Percentiles rank a stretch among this genome's conserved stretches.
Conservation (phyloP, 306 rosid species). For the Erythrophleum fordii region DNA sequence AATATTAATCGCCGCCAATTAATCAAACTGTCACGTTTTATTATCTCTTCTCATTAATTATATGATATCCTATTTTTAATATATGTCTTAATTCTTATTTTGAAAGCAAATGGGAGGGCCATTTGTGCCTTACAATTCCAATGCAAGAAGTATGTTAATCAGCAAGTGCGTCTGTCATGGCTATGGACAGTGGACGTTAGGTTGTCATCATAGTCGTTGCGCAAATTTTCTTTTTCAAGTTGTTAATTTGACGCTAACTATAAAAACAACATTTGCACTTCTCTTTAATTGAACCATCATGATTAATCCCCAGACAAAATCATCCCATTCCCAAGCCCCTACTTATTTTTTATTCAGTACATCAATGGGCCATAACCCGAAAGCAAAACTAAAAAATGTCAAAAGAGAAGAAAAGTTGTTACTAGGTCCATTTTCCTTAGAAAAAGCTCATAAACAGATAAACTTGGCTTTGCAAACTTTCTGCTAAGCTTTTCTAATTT, state of each 20-base stretch:
- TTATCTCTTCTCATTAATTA: not conserved
- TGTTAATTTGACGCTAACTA: not conserved
- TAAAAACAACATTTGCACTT: not conserved
- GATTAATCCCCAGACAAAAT: conserved; percentile 20
- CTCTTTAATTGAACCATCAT: conserved; percentile 1
- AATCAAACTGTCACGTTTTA: not conserved
- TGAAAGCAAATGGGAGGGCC: not conserved
- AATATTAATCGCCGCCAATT: not conserved
- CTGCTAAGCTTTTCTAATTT: not conserved
- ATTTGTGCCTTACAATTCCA: conserved; percentile 9
- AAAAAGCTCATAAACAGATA: not conserved
- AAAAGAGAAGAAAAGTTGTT: not conserved
- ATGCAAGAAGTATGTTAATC: not conserved
- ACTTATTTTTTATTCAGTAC: not conserved
- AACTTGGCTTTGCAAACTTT: not conserved
- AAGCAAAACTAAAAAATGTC: not conserved
- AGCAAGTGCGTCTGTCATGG: conserved; percentile 13
- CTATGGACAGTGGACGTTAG: not conserved
- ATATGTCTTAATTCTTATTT: too few species aligned
- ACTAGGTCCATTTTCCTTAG: not conserved
- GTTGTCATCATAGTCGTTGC: not conserved
- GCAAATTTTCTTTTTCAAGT: not conserved
- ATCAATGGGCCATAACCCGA: not conserved
- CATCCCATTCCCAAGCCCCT: not conserved
- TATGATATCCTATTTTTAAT: not conserved